Base-by-base conservation (phyloP, 352 stramenopile species). In the Aphanomyces cochlioides region DNA sequence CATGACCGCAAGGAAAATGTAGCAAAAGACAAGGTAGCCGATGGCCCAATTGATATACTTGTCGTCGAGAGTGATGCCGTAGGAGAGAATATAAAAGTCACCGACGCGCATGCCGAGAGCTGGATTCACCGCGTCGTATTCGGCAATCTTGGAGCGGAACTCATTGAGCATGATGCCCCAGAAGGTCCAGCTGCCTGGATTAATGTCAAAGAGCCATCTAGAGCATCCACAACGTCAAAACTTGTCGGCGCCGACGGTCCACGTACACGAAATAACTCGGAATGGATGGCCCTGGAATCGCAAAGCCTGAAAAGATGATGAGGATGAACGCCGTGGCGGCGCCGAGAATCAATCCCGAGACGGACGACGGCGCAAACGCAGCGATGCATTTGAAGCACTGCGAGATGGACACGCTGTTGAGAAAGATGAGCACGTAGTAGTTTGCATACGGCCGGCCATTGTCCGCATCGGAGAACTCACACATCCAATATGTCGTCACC, bases 271-370 rank as follows among this genome's bases (percentile, higher is more conserved):
- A 59, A 59, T 71, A 73, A 43, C 19, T 45, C 5, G 50, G 67
- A 12, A 73, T 72, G 37, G 17, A 39, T 28, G 39, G 38, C 6
- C 43, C 41, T 8, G 67, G 41, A 28, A 73, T 63, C n/a, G 56
- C 54, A 59, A 69, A 73, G 34, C 67, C 67, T 12, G 67, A 57
- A 41, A 69, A 69, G 45, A 73, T 50, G 41, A 73, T 41, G 37
- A 73, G 54, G 8, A 61, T 17, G 21, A 61, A 61, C 17, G 66
- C 43, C 10, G 48, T 36, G 34, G 54, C 54, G 54, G 54, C 54
- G 8, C 54, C 54, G 21, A 61, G 54, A 34, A 70, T 70, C 7
- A 70, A n/a, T 3, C 64, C 64, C 2, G 47, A 61, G 4, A 56
- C 64, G 38, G 37, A 37, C 15, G 64, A 63, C 37, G 37, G 37